A percentile compares a stretch with the other conserved stretches of the same genome.
phyloP scores from a whole-genome alignment of 352 stramenopile genomes.

The Phytophthora multivora region DNA sequence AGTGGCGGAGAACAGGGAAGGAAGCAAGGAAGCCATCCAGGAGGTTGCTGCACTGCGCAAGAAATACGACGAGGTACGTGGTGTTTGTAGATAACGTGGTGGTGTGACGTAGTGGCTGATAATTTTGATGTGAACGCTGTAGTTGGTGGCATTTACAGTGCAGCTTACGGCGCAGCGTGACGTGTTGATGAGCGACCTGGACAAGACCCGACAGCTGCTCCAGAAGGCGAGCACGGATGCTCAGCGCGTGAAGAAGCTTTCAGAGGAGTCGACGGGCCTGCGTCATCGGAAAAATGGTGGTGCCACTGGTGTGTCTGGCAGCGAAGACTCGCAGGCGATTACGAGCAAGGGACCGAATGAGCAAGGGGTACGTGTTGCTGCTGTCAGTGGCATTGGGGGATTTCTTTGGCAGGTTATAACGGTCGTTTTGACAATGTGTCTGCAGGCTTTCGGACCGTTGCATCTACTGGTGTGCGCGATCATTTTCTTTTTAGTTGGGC shows the following conservation, averaged over 20 bases:
- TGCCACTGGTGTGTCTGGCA: constrained; percentile 18
- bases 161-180: constrained; percentile 87
- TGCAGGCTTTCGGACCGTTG: constrained; percentile 76
- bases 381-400: neutral
- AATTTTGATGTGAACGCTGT: constrained; percentile 4
- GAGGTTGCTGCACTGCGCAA: constrained; percentile 77
- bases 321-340: constrained; percentile 43
- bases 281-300: constrained; percentile 74
- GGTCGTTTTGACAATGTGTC: neutral
- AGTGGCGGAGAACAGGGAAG: constrained; percentile 33
- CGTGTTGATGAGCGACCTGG: constrained; percentile 82
- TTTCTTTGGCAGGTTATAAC: no score
- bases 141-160: constrained; percentile 89
- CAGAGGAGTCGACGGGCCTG: constrained; percentile 58
- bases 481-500: constrained; percentile 90
- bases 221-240: constrained; percentile 73
- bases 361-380: constrained; percentile 44
- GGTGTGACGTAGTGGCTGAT: neutral
- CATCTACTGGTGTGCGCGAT: constrained; percentile 86
- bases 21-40: constrained; percentile 55
- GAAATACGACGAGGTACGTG: constrained; percentile 87
- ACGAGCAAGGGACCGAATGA: constrained; percentile 52
- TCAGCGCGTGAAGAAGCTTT: constrained; percentile 67
- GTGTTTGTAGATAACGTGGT: neutral
- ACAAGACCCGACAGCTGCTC: constrained; percentile 78